Evolutionary conservation across 768 basidiomycete genomes (phyloP).

Genomic region (Boletus rufocinnamomeus): DNA sequence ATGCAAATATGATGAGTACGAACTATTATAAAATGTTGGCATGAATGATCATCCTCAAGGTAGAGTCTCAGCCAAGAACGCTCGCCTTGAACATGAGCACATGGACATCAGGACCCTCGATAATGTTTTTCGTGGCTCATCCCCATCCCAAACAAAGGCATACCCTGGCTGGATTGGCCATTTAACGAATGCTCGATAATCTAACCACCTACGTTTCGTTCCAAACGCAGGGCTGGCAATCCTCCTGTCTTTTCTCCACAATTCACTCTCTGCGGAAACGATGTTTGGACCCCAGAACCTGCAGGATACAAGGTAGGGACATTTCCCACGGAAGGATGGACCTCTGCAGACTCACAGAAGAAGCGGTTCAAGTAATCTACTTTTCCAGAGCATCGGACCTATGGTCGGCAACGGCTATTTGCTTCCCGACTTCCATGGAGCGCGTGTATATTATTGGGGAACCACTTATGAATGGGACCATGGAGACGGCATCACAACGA

Average conservation of each 20-base stretch:
- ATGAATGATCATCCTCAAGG: neutral
- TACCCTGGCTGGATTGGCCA: constrained; percentile 15
- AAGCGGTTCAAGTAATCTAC: no score
- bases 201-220: constrained; percentile 10
- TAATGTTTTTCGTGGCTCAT: constrained; percentile 18
- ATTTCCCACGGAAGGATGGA: no score
- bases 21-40: constrained; percentile 9
- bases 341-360: no score
- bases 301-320: no score
- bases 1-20: constrained; percentile 23
- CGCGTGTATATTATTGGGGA: no score
- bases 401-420: no score
- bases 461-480: no score
- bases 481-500: no score
- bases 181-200: neutral
- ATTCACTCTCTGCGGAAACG: neutral
- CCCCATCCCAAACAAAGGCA: constrained; percentile 24
- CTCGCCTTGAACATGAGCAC: constrained; percentile 24
- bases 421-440: no score
- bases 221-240: constrained; percentile 23
- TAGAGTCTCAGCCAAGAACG: neutral
- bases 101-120: constrained; percentile 17
- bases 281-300: no score
- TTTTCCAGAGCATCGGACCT: no score
- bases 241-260: constrained; percentile 26